Conservation (phyloP, 1,139 yeast species). For the Hansenula sp. region DNA sequence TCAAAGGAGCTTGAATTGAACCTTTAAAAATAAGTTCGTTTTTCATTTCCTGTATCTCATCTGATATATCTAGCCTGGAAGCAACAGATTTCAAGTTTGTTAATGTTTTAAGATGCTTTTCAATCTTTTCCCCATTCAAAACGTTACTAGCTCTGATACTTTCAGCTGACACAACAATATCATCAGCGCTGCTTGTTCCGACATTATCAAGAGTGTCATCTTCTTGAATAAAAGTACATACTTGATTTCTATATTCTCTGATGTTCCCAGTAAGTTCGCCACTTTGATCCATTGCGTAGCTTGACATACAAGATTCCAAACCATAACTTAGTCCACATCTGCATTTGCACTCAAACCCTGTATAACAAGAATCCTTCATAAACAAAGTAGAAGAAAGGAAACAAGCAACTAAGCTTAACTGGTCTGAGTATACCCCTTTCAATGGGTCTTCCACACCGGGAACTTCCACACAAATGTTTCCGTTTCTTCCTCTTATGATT, state of each 20-base stretch:
- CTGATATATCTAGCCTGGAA: slow-evolving; percentile 4
- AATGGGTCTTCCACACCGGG: neutral
- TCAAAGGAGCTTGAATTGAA: neutral
- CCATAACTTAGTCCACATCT: slow-evolving; percentile 8
- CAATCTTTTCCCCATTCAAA: slow-evolving; percentile 2
- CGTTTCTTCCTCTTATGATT: neutral
- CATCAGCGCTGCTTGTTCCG: neutral
- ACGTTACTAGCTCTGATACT: neutral
- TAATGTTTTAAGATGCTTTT: slow-evolving; percentile 4
- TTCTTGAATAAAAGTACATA: slow-evolving; percentile 2
- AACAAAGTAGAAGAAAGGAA: neutral
- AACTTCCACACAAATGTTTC: slow-evolving; percentile 5
- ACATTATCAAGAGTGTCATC: neutral
- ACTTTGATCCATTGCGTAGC: slow-evolving; percentile 2
- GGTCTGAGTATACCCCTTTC: neutral
- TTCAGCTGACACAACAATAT: neutral
- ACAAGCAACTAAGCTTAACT: neutral
- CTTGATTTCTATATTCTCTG: slow-evolving; percentile 1
- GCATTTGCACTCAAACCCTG: slow-evolving; percentile 9
- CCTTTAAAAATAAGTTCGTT: slow-evolving; percentile 14
- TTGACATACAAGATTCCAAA: slow-evolving; percentile 4
- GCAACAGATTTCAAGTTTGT: slow-evolving; percentile 11
- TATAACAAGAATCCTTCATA: neutral
- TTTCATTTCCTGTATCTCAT: slow-evolving; percentile 12
- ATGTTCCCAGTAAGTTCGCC: neutral